Conservation (phyloP, 768 basidiomycete genomes). For the Tulasnella sp. region DNA sequence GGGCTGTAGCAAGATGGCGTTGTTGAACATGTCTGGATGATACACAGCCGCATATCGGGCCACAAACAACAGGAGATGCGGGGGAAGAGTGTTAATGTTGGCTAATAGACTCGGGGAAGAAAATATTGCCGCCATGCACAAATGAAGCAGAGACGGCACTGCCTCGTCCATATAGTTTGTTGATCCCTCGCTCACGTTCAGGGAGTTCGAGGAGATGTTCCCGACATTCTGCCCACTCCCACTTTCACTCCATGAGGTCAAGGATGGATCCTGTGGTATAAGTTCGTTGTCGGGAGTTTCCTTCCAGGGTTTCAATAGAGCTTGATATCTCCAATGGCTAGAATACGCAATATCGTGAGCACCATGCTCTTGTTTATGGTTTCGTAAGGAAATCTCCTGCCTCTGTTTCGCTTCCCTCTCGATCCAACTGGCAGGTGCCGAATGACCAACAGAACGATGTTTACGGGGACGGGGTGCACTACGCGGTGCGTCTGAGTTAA, state of each 20-base stretch:
- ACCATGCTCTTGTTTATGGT: no score
- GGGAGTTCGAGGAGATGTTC: not conserved
- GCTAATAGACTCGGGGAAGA: not conserved
- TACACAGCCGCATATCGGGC: not conserved
- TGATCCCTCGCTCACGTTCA: not conserved
- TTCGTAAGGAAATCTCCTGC: not conserved
- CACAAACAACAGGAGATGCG: not conserved
- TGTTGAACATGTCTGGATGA: not conserved
- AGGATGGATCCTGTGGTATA: no score
- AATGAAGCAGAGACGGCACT: not conserved
- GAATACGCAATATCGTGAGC: no score
- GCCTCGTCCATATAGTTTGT: no score
- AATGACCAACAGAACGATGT: conserved; percentile 1
- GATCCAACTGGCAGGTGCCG: conserved; percentile 4
- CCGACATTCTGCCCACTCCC: not conserved
- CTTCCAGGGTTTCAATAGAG: no score
- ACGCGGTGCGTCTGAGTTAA: no score
- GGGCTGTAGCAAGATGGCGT: not conserved
- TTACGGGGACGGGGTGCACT: not conserved
- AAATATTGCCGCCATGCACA: not conserved
- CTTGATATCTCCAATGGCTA: no score
- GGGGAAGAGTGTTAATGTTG: conserved; percentile 2
- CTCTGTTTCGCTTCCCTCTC: not conserved
- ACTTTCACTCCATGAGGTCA: no score
- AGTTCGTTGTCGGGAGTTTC: no score